Conservation (phyloP, 441 rosid genomes). For the Geranium incanum region DNA sequence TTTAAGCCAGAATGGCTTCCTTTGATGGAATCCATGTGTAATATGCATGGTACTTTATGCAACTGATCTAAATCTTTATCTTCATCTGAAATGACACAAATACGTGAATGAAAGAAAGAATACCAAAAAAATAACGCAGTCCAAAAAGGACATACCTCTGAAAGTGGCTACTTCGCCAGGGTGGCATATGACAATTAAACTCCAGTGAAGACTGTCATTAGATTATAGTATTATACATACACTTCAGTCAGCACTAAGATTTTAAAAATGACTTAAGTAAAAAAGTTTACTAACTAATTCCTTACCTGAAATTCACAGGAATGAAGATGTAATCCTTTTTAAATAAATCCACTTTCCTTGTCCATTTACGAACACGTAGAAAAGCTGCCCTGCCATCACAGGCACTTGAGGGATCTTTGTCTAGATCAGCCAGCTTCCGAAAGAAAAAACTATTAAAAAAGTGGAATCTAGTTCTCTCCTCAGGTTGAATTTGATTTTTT, state of each 20-base stretch:
- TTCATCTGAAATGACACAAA: conserved; percentile 34
- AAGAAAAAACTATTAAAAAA: conserved; percentile 90
- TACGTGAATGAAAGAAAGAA: conserved; percentile 11
- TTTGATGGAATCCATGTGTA: conserved; percentile 81
- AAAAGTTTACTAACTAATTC: conserved; percentile 9
- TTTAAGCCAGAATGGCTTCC: conserved; percentile 78
- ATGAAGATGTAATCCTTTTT: conserved; percentile 78
- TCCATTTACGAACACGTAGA: conserved; percentile 85
- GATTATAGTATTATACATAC: conserved; percentile 10
- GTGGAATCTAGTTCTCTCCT: conserved; percentile 56
- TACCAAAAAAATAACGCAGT: conserved; percentile 11
- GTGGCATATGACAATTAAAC: conserved; percentile 77
- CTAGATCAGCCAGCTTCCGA: conserved; percentile 81
- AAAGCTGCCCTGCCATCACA: conserved; percentile 65
- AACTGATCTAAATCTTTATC: conserved; percentile 26
- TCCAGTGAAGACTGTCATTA: conserved; percentile 72
- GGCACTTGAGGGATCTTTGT: conserved; percentile 52
- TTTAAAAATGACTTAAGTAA: conserved; percentile 16
- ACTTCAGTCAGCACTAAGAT: conserved; percentile 24
- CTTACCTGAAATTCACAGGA: conserved; percentile 85
- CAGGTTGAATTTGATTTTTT: conserved; percentile 47
- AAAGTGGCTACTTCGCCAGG: conserved; percentile 53
- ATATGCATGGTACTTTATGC: conserved; percentile 57
- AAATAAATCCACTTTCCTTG: conserved; percentile 70
- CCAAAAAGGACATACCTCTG: conserved; percentile 34